Evolutionary conservation across 139 green algal species (phyloP).

Genomic region (Raphidocelis subcapitata): DNA sequence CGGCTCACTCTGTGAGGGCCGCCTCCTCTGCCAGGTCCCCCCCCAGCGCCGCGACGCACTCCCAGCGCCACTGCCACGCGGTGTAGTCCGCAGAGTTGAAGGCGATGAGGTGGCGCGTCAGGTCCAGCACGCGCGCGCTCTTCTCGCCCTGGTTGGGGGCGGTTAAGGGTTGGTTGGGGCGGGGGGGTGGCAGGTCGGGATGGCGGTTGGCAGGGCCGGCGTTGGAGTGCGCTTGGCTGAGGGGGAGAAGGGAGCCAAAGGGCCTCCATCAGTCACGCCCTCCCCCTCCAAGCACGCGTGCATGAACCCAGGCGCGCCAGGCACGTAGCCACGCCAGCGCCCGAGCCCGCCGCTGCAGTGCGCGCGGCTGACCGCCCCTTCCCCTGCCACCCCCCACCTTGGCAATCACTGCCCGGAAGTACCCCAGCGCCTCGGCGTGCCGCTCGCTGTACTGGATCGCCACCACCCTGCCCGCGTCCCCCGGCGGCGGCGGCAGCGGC

Average conservation of each 20-base stretch:
- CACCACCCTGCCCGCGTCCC: conserved; percentile 39
- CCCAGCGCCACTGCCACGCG: conserved; percentile 67
- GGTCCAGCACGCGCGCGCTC: conserved; percentile 54
- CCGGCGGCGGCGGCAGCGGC: conserved; percentile 13
- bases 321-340: no score
- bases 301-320: no score
- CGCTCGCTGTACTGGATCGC: conserved; percentile 51
- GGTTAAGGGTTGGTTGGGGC: background rate
- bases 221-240: no score
- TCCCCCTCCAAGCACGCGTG: no score
- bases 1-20: conserved; percentile 13
- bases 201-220: no score
- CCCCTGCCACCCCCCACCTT: conserved; percentile 5
- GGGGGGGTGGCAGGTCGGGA: no score
- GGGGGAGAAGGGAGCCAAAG: no score
- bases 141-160: conserved; percentile 39
- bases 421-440: conserved; percentile 48
- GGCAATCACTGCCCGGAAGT: conserved; percentile 47
- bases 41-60: conserved; percentile 31
- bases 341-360: no score
- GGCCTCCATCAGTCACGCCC: no score
- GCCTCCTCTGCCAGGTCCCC: conserved; percentile 15
- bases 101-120: conserved; percentile 67
- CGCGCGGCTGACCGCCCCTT: no score
- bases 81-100: conserved; percentile 81